These are phyloP conservation scores for Kwoniella bestiolae DNA, from an alignment of 768 basidiomycete genomes.

Conservation along the genomic window DNA sequence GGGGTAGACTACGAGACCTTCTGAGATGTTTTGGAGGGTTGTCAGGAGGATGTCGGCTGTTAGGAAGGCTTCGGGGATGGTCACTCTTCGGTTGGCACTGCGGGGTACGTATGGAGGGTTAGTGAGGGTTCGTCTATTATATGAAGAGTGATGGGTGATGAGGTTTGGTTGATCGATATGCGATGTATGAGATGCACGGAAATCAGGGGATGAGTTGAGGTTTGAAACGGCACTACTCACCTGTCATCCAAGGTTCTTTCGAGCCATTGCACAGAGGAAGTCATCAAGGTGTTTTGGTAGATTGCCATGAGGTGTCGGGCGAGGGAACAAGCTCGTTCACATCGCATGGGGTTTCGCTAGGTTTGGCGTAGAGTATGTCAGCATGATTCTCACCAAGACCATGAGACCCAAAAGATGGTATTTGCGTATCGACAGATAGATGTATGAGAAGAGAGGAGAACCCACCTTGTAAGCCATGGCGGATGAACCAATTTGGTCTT, in stretches of 20 bases:
- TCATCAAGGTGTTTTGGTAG: conserved; percentile 96
- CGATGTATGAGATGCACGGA: too few species aligned
- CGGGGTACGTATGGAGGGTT: too few species aligned
- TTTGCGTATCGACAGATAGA: neutral
- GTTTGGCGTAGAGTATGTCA: neutral
- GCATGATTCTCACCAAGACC: neutral
- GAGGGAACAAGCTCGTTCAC: conserved; percentile 93
- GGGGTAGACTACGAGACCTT: conserved; percentile 99
- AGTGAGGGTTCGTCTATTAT: neutral
- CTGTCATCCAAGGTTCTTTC: conserved; percentile 97
- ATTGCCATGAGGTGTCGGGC: conserved; percentile 94
- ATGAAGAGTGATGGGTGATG: too few species aligned
- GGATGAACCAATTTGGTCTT: conserved; percentile 89
- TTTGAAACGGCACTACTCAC: too few species aligned
- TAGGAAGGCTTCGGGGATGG: conserved; percentile 94
- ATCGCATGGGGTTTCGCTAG: conserved; percentile 94
- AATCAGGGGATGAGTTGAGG: too few species aligned
- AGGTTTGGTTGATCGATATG: too few species aligned
- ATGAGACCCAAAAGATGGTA: neutral
- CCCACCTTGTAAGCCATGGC: conserved; percentile 92
- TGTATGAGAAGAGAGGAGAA: neutral
- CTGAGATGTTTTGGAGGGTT: conserved; percentile 93
- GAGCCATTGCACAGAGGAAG: conserved; percentile 94
- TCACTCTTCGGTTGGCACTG: conserved; percentile 94
- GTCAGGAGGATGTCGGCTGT: conserved; percentile 95